These are phyloP conservation scores for Auriculariales sp. DNA, from an alignment of 768 basidiomycete species.

Conservation along the genomic window DNA sequence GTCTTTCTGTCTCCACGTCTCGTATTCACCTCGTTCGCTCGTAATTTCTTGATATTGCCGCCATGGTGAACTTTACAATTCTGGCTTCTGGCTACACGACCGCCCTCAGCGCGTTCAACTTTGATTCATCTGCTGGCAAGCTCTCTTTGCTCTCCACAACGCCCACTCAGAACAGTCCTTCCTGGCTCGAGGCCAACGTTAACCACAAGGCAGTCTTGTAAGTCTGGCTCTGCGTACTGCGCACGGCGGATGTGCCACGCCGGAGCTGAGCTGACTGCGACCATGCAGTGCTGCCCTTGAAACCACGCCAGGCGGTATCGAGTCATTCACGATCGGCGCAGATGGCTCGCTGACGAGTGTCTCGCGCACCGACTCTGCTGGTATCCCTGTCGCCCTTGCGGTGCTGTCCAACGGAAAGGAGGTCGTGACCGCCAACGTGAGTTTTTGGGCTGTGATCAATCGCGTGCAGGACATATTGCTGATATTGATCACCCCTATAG, in stretches of 20 bases:
- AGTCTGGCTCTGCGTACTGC: background rate
- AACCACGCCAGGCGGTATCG: background rate
- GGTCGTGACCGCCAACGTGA: conserved; percentile 57
- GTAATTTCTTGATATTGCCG: too few species aligned
- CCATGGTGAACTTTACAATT: conserved; percentile 57
- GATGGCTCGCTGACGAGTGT: conserved; percentile 2
- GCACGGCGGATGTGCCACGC: too few species aligned
- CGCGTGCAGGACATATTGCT: background rate
- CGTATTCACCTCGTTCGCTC: too few species aligned
- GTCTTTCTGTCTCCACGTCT: too few species aligned
- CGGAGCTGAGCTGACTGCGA: too few species aligned
- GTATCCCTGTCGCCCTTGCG: conserved; percentile 37
- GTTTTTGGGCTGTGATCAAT: conserved; percentile 17
- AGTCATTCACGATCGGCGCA: background rate
- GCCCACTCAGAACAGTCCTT: background rate
- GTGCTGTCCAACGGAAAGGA: conserved; percentile 41
- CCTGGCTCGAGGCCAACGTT: conserved; percentile 1
- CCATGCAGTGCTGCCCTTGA: background rate
- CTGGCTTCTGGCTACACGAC: conserved; percentile 50
- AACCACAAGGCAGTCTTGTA: background rate
- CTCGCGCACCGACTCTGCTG: conserved; percentile 18
- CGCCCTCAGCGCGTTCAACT: conserved; percentile 26
- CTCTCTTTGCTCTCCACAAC: background rate
- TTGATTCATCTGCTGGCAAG: background rate
- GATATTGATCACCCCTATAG: too few species aligned